Percentiles rank a stretch among this genome's conserved stretches.
Evolutionary conservation across 371 early-diverging fungal genomes (phyloP).

Genomic region (Actinomortierella wolfii): DNA sequence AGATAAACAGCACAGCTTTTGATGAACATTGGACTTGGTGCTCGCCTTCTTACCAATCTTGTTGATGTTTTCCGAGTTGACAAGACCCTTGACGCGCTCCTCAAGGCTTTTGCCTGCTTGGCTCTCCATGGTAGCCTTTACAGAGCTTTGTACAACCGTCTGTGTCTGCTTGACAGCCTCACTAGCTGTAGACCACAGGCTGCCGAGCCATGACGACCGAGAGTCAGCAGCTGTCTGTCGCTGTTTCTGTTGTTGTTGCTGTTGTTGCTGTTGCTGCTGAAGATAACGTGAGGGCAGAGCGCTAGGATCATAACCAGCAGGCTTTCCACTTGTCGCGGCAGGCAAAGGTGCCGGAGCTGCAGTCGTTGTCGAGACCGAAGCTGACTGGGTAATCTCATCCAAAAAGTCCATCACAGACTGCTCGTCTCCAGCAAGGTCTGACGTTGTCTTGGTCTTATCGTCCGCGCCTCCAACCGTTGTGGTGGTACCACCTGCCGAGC

Average conservation of each 20-base stretch:
- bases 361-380: constrained; percentile 13
- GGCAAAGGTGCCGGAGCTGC: constrained; percentile 6
- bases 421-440: constrained; percentile 15
- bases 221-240: constrained; percentile 16
- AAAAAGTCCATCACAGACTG: constrained; percentile 50
- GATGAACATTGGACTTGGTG: too few relatives aligned
- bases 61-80: constrained; percentile 67
- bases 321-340: constrained; percentile 14
- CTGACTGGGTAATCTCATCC: constrained; percentile 49
- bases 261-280: constrained; percentile 27
- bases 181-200: constrained; percentile 45
- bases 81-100: constrained; percentile 60
- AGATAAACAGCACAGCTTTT: too few relatives aligned
- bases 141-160: constrained; percentile 48
- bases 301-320: constrained; percentile 8
- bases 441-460: not conserved
- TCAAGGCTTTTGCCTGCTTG: constrained; percentile 60
- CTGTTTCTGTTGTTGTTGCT: constrained; percentile 30
- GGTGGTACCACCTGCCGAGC: constrained; percentile 3
- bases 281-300: constrained; percentile 24
- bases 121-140: constrained; percentile 50
- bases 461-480: not conserved
- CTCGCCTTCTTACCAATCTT: constrained; percentile 65
- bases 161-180: constrained; percentile 49
- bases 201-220: constrained; percentile 41